A percentile compares a stretch with the other conserved stretches of the same genome.
Conservation (phyloP, 768 basidiomycete genomes). For the Suillus variegatus region DNA sequence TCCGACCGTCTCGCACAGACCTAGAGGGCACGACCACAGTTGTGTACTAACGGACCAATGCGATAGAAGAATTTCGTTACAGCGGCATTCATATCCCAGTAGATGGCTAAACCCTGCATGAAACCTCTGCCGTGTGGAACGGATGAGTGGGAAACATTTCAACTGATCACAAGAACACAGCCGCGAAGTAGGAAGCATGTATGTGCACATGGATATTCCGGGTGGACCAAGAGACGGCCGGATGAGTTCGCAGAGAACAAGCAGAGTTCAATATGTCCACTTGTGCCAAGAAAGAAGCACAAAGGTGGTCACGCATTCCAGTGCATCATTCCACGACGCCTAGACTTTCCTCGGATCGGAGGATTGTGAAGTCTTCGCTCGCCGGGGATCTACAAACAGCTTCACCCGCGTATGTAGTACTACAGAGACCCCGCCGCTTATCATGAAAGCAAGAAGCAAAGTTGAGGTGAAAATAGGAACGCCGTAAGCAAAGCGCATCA, state of each 20-base stretch:
- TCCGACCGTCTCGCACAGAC: conserved; percentile 19
- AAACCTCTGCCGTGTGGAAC: conserved; percentile 2
- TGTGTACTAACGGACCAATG: conserved; percentile 24
- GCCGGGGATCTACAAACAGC: conserved; percentile 7
- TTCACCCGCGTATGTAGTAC: conserved; percentile 14
- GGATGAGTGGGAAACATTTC: not conserved
- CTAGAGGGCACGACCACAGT: conserved; percentile 6
- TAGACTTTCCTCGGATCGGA: conserved; percentile 11
- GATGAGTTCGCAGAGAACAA: not conserved
- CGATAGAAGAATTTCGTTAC: conserved; percentile 24
- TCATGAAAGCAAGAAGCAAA: conserved; percentile 17
- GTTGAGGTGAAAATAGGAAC: conserved; percentile 15
- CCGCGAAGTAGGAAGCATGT: conserved; percentile 1
- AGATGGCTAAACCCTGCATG: conserved; percentile 2
- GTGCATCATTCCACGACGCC: conserved; percentile 13
- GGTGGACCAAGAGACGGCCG: conserved; percentile 2
- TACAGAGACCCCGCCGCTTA: conserved; percentile 15
- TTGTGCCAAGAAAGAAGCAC: conserved; percentile 2
- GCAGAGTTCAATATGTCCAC: conserved; percentile 7
- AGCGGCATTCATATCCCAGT: conserved; percentile 31
- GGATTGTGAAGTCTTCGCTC: not conserved
- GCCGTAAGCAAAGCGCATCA: conserved; percentile 37
- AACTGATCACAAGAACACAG: conserved; percentile 2
- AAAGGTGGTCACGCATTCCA: not conserved
- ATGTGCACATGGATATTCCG: not conserved